Conservation (phyloP, 139 green algal species). For the Chlorella sp. region DNA sequence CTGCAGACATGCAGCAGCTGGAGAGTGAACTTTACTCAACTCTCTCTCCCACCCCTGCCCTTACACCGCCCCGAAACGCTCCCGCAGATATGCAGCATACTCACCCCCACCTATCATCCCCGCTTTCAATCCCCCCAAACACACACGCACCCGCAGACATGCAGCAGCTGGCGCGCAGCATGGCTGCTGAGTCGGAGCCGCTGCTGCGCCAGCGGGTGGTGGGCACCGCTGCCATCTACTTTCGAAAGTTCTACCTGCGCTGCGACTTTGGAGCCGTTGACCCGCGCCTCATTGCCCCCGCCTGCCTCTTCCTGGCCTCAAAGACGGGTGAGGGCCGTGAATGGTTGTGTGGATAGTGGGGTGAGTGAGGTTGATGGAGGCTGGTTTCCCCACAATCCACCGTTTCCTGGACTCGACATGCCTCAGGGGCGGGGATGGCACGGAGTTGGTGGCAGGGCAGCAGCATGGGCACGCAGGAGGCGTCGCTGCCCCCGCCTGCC, state of each 20-base stretch:
- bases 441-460: no score
- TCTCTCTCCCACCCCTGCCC: no score
- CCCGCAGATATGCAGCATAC: background rate
- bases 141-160: slow-evolving; percentile 23
- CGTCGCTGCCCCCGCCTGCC: no score
- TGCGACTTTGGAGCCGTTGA: slow-evolving; percentile 62
- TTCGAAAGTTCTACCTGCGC: slow-evolving; percentile 67
- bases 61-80: background rate
- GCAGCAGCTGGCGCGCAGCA: slow-evolving; percentile 27
- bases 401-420: no score
- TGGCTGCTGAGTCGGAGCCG: background rate
- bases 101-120: background rate
- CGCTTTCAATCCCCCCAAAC: background rate
- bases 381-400: background rate
- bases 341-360: background rate
- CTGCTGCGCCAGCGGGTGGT: slow-evolving; percentile 54
- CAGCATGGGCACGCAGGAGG: no score
- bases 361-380: background rate
- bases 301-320: slow-evolving; percentile 81
- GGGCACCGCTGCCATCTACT: slow-evolving; percentile 69
- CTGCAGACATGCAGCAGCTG: background rate
- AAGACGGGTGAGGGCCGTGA: slow-evolving; percentile 51
- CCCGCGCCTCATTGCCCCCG: slow-evolving; percentile 68
- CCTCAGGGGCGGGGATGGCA: no score
- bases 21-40: no score